These are phyloP conservation scores for Lasiodiplodia hormozganensis DNA, from an alignment of 2,329 filamentous ascomycete species.

Conservation along the genomic window DNA sequence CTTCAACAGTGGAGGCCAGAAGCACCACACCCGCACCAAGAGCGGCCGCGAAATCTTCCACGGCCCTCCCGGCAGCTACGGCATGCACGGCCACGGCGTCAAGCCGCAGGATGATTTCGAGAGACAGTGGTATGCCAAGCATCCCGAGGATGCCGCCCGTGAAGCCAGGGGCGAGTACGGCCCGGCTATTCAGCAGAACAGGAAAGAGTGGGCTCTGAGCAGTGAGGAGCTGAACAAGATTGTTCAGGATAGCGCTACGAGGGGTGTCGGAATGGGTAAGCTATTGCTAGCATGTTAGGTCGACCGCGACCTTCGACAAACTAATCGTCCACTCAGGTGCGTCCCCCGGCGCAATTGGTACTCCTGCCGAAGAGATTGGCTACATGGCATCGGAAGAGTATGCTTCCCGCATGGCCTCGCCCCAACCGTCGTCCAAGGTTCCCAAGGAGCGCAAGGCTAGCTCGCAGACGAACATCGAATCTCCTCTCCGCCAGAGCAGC, in stretches of 20 bases:
- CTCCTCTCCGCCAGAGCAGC: constrained; percentile 59
- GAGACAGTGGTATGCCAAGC: constrained; percentile 90
- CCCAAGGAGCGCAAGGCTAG: constrained; percentile 55
- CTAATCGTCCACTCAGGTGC: constrained; percentile 65
- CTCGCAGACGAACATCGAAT: constrained; percentile 56
- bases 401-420: constrained; percentile 76
- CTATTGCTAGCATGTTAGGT: constrained; percentile 31
- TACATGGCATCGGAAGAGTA: constrained; percentile 89
- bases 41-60: constrained; percentile 74
- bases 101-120: constrained; percentile 81
- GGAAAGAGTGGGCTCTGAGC: constrained; percentile 82
- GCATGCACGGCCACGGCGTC: constrained; percentile 82
- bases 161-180: constrained; percentile 75
- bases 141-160: constrained; percentile 77
- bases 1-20: constrained; percentile 62
- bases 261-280: constrained; percentile 61
- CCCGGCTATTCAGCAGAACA: constrained; percentile 63
- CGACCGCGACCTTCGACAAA: constrained; percentile 27
- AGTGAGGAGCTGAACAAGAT: constrained; percentile 90
- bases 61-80: constrained; percentile 87
- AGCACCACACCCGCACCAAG: constrained; percentile 69
- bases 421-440: constrained; percentile 59
- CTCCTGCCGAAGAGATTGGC: constrained; percentile 89
- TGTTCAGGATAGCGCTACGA: constrained; percentile 71
- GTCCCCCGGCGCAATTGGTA: constrained; percentile 68